Evolutionary conservation across 23 red algal species (phyloP).

Genomic region (Gracilaria gracilis): DNA sequence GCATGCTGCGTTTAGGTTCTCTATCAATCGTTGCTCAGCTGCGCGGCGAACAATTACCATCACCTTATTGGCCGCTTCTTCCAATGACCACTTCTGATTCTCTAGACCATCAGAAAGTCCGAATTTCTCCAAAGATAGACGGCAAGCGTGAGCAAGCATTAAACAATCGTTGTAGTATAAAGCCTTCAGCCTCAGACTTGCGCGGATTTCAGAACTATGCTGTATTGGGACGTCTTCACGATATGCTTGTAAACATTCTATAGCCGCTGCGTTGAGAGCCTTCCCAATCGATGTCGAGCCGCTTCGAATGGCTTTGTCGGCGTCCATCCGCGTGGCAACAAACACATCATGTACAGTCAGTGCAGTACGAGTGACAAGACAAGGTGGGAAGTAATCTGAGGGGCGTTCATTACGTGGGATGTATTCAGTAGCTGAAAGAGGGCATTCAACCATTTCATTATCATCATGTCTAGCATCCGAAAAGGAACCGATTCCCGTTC

Average conservation of each 20-base stretch:
- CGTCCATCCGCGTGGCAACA: slow-evolving; percentile 46
- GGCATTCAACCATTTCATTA: slow-evolving; percentile 56
- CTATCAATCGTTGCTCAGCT: slow-evolving; percentile 60
- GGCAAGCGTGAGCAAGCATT: slow-evolving; percentile 61
- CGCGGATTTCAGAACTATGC: slow-evolving; percentile 65
- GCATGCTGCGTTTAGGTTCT: slow-evolving; percentile 67
- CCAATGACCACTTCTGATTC: slow-evolving; percentile 1
- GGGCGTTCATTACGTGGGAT: slow-evolving; percentile 51
- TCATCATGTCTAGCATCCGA: slow-evolving; percentile 63
- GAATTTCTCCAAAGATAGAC: slow-evolving; percentile 6
- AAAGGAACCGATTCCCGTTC: slow-evolving; percentile 59
- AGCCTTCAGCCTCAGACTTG: slow-evolving; percentile 71
- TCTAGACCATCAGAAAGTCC: slow-evolving; percentile 3
- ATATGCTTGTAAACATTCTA: slow-evolving; percentile 64
- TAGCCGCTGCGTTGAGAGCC: slow-evolving; percentile 57
- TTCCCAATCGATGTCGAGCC: slow-evolving; percentile 51
- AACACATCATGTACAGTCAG: slow-evolving; percentile 61
- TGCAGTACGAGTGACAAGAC: slow-evolving; percentile 66
- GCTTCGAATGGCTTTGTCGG: slow-evolving; percentile 44
- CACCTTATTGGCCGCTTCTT: slow-evolving; percentile 65
- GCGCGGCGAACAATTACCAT: slow-evolving; percentile 56
- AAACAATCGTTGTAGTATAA: slow-evolving; percentile 72
- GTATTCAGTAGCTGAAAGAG: slow-evolving; percentile 47
- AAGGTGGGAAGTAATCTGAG: slow-evolving; percentile 62
- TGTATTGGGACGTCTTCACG: slow-evolving; percentile 74